Evolutionary conservation across 208 protist genomes (phyloP).

Genomic region (Leptomonas pyrrhocoris): DNA sequence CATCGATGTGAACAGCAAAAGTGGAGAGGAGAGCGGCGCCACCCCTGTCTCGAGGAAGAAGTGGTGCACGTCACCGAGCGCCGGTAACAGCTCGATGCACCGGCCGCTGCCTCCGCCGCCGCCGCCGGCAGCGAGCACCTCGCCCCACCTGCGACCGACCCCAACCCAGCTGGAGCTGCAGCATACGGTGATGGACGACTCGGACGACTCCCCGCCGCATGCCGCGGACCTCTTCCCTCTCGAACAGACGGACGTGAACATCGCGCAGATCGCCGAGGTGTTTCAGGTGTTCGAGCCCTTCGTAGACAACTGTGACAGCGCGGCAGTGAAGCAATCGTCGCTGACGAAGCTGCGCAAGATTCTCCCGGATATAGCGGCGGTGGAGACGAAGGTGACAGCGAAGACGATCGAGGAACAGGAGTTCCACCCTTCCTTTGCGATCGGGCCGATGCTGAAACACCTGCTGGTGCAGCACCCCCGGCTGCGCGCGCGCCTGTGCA

Average conservation of each 20-base stretch:
- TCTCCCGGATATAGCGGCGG: slow-evolving; percentile 38
- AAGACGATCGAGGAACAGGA: slow-evolving; percentile 22
- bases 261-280: slow-evolving; percentile 45
- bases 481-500: slow-evolving; percentile 64
- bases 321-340: slow-evolving; percentile 28
- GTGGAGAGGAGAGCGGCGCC: background rate
- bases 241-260: slow-evolving; percentile 40
- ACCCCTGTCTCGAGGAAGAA: background rate
- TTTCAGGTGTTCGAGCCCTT: slow-evolving; percentile 47
- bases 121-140: background rate
- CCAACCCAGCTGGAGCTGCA: slow-evolving; percentile 13
- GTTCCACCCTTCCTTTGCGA: slow-evolving; percentile 45
- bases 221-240: slow-evolving; percentile 26
- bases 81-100: background rate
- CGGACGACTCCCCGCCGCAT: slow-evolving; percentile 15
- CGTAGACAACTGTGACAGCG: slow-evolving; percentile 34
- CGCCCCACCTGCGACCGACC: background rate
- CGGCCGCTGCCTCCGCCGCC: slow-evolving; percentile 17
- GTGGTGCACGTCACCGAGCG: background rate
- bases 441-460: slow-evolving; percentile 52
- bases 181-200: slow-evolving; percentile 14
- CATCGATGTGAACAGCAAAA: background rate
- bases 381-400: slow-evolving; percentile 22
- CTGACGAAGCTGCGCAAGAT: slow-evolving; percentile 35
- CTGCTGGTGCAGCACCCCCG: slow-evolving; percentile 49